Conservation (phyloP, 148 eudicot genomes). For the Hydrangea macrophylla region DNA sequence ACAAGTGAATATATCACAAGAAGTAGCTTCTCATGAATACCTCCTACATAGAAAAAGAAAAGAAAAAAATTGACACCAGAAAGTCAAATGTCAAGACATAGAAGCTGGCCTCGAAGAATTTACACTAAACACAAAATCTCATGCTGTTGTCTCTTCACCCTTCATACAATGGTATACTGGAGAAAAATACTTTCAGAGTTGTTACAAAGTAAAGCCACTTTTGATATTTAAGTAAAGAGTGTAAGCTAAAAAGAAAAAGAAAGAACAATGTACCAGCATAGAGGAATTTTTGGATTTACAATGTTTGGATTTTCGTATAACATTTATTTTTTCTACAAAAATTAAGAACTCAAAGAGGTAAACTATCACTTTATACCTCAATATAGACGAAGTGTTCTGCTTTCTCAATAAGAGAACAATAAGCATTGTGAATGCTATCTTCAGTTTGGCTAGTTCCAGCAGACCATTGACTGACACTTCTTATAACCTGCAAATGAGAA, state of each 20-base stretch:
- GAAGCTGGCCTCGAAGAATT: too few species aligned
- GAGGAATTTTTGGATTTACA: background rate
- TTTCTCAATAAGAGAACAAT: slow-evolving; percentile 90
- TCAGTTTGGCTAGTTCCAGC: slow-evolving; percentile 98
- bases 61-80: background rate
- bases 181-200: background rate
- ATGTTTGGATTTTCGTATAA: background rate
- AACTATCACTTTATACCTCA: slow-evolving; percentile 53
- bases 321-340: background rate
- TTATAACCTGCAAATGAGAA: slow-evolving; percentile 58
- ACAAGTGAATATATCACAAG: too few species aligned
- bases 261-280: too few species aligned
- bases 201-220: background rate
- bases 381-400: slow-evolving; percentile 89
- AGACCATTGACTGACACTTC: slow-evolving; percentile 99
- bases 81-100: too few species aligned
- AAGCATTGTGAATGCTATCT: slow-evolving; percentile 92
- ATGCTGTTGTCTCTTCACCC: background rate
- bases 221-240: too few species aligned
- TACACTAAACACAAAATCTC: background rate
- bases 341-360: slow-evolving; percentile 2
- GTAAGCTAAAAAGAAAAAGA: too few species aligned
- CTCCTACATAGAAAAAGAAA: background rate
- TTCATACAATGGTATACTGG: too few species aligned
- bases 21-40: too few species aligned